Percentiles rank a stretch among this genome's conserved stretches.
Conservation (phyloP, 2,329 filamentous ascomycete species). For the Colletotrichum navitas region DNA sequence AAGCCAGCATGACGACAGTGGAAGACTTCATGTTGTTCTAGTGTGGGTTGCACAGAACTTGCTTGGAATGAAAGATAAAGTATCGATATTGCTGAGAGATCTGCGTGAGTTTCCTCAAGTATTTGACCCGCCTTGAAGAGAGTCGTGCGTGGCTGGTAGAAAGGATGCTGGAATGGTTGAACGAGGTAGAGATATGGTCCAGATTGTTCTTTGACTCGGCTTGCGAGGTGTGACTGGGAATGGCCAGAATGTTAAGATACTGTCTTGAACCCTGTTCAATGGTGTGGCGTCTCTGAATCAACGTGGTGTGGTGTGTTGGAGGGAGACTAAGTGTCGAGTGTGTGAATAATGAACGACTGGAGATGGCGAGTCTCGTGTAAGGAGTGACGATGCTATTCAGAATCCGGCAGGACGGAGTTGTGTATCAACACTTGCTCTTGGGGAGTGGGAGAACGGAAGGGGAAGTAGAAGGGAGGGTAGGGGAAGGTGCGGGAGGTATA, state of each 20-base stretch:
- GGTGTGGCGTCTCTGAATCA: conserved; percentile 32
- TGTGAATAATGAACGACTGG: conserved; percentile 41
- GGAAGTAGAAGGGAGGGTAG: background rate
- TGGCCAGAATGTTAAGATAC: conserved; percentile 14
- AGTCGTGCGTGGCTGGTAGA: conserved; percentile 11
- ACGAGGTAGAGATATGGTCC: conserved; percentile 2
- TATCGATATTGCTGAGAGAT: conserved; percentile 25
- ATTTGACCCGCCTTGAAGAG: conserved; percentile 31
- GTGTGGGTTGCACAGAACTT: conserved; percentile 14
- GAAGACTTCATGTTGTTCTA: conserved; percentile 50
- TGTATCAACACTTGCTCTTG: conserved; percentile 30
- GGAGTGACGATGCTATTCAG: conserved; percentile 39
- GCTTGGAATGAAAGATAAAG: conserved; percentile 24
- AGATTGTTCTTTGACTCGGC: conserved; percentile 39
- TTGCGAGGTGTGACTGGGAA: conserved; percentile 25
- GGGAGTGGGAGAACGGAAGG: background rate
- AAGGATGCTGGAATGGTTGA: conserved; percentile 29
- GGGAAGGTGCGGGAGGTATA: conserved; percentile 25
- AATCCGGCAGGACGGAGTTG: conserved; percentile 22
- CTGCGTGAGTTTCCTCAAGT: conserved; percentile 15
- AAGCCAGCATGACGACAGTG: conserved; percentile 47
- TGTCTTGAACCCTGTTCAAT: conserved; percentile 37
- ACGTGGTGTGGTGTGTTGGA: background rate
- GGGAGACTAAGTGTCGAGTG: conserved; percentile 19
- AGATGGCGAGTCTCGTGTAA: conserved; percentile 14